Conservation (phyloP, 192 early-diverging fungal species). For the Linnemannia elongata region DNA sequence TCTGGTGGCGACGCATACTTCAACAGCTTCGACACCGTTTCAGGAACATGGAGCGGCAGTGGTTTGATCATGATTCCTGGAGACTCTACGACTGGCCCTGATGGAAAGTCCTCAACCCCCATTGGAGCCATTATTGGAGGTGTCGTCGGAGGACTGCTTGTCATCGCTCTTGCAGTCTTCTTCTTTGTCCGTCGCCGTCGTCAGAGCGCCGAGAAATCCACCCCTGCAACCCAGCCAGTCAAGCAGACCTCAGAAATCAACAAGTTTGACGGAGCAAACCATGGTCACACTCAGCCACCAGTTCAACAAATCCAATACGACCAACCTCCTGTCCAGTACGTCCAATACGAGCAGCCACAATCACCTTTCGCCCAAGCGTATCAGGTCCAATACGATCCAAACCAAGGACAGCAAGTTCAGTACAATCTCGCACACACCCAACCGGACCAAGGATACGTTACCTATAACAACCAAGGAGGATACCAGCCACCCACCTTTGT, state of each 20-base stretch:
- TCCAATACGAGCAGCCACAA: neutral
- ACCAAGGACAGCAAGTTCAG: neutral
- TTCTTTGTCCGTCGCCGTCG: neutral
- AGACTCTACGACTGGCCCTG: too few species aligned
- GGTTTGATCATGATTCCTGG: neutral
- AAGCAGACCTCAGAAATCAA: neutral
- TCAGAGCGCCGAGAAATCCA: neutral
- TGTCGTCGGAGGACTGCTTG: neutral
- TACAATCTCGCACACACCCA: neutral
- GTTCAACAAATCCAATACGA: neutral
- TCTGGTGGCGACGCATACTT: neutral
- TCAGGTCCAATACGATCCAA: too few species aligned
- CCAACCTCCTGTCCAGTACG: neutral
- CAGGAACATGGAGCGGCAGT: neutral
- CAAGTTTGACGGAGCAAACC: neutral
- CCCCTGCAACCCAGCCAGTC: neutral
- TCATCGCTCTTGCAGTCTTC: neutral
- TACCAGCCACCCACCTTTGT: neutral
- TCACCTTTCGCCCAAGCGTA: too few species aligned
- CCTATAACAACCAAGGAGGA: neutral
- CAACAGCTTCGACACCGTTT: neutral
- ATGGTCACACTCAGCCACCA: neutral
- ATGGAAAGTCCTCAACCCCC: neutral
- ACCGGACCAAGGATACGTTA: neutral
- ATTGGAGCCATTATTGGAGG: neutral